These are phyloP conservation scores for Tylopilus sp. DNA, from an alignment of 1,284 basidiomycete genomes.

Conservation along the genomic window DNA sequence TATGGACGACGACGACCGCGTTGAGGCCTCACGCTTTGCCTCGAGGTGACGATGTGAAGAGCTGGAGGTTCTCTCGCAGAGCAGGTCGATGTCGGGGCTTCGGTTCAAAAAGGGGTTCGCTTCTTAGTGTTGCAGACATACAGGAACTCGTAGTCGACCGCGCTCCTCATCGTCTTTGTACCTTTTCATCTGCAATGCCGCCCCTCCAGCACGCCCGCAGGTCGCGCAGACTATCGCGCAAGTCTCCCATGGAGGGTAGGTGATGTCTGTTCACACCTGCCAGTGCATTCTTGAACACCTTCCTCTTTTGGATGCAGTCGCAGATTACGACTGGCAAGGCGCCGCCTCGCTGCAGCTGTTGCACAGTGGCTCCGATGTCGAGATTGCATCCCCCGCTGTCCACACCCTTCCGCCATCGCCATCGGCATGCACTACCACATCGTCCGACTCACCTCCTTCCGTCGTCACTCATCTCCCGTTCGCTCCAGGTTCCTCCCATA, in stretches of 20 bases:
- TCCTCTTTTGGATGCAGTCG: conserved; percentile 33
- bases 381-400: not conserved
- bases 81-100: conserved; percentile 18
- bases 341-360: conserved; percentile 8
- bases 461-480: conserved; percentile 32
- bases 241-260: conserved; percentile 35
- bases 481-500: conserved; percentile 39
- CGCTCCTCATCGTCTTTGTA: not conserved
- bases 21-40: conserved; percentile 32
- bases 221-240: conserved; percentile 42
- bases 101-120: conserved; percentile 38
- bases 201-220: conserved; percentile 36
- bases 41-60: conserved; percentile 41
- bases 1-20: conserved; percentile 23
- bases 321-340: conserved; percentile 26
- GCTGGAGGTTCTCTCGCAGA: conserved; percentile 25
- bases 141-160: conserved; percentile 9
- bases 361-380: conserved; percentile 15
- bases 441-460: conserved; percentile 14
- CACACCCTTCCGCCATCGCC: conserved; percentile 19
- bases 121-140: conserved; percentile 13
- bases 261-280: conserved; percentile 11
- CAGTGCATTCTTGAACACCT: conserved; percentile 33
- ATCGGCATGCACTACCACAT: conserved; percentile 17
- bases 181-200: conserved; percentile 30